Base-by-base conservation (phyloP, 805 yeast genomes). In the Maudiozyma pseudohumilis region DNA sequence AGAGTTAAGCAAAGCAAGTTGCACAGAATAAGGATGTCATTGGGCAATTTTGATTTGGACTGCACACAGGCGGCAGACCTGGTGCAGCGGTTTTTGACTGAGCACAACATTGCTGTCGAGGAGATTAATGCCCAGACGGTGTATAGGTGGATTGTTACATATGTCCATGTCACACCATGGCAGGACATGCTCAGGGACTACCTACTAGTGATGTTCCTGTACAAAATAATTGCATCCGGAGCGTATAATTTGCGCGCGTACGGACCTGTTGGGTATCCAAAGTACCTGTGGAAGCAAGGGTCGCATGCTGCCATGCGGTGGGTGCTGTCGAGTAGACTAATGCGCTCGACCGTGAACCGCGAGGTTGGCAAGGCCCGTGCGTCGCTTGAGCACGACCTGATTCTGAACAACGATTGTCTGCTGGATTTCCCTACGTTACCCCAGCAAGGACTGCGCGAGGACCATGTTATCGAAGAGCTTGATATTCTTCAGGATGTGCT, bases 371-470 rank as follows among this genome's bases (percentile, higher is more conserved):
- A 63, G 31, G 72, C 73, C 0, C 56, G 71, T 2, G 54, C 32
- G 0, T 63, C 65, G 17, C 59, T 89, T 24, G 86, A 87, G 44
- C 45, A 59, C 0, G 68, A 69, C 16, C 49, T 89, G 40, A 72
- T 88, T 35, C 66, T 68, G 40, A 74, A 75, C 41, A 73, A 77
- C 38, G 63, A 63, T 0, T 47, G 51, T 0, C 59, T 76, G 28
- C 48, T 55, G 11, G 70, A 70, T 43, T 74, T 72, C 49, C 53
- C 58, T 4, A 31, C 36, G 9, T 37, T 89, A 4, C 97, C 97
- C 0, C 52, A 48, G 2, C 31, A 50, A 1, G 96, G 96, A 0
- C 53, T 82, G 36, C 26, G 69, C 2, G 64, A 68, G 12, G 59
- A 55, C 1, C 59, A 59, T 15, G 70, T 92, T 8, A 38, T 68